phyloP scores from a whole-genome alignment of 192 early-diverging fungal genomes.

The Ambispora gerdemannii region DNA sequence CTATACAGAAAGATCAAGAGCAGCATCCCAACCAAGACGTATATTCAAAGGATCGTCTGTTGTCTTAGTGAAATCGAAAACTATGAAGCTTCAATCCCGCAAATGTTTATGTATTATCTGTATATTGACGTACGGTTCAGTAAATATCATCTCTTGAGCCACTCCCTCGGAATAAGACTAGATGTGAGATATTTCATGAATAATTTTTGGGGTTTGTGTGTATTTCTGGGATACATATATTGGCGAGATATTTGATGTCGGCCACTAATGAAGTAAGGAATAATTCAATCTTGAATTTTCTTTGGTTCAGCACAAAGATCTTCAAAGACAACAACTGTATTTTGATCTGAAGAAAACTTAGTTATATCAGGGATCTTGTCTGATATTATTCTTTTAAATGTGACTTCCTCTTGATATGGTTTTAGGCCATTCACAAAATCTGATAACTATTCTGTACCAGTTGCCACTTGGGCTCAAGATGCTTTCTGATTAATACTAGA shows the following conservation, averaged over 20 bases:
- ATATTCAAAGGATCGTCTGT: background rate
- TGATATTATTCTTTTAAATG: conserved; percentile 17
- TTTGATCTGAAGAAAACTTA: too few relatives aligned
- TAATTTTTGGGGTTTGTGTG: conserved; percentile 19
- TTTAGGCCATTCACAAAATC: conserved; percentile 22
- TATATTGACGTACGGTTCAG: too few relatives aligned
- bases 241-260: background rate
- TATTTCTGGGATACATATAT: conserved; percentile 24
- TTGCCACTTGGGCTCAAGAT: conserved; percentile 26
- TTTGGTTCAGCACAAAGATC: background rate
- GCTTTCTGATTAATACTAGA: conserved; percentile 18
- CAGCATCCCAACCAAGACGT: background rate
- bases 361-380: too few relatives aligned
- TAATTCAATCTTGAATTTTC: conserved; percentile 8
- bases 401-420: conserved; percentile 6
- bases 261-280: conserved; percentile 26
- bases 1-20: too few relatives aligned
- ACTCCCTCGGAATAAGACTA: too few relatives aligned
- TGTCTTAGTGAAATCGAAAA: too few relatives aligned
- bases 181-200: too few relatives aligned
- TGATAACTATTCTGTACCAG: conserved; percentile 14
- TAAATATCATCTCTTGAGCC: too few relatives aligned
- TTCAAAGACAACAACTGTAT: conserved; percentile 10
- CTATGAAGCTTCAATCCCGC: too few relatives aligned
- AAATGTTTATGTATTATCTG: conserved; percentile 10